A percentile compares a stretch with the other conserved stretches of the same genome.
phyloP scores from a whole-genome alignment of 176 grass and related monocot genomes.

The Oryza glaberrima region DNA sequence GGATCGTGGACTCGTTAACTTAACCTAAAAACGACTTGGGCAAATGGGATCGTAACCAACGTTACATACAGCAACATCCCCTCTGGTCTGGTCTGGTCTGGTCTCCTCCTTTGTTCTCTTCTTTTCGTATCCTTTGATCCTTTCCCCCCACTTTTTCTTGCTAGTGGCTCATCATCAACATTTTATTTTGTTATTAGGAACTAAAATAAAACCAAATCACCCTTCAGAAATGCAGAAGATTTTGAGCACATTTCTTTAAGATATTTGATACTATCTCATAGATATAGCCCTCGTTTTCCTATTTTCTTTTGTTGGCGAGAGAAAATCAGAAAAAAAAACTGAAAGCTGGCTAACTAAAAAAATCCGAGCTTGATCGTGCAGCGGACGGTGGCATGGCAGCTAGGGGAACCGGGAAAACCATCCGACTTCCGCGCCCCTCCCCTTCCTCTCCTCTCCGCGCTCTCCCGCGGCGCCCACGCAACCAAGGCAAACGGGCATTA shows the following conservation, averaged over 20 bases:
- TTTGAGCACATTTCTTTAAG: background rate
- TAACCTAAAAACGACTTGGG: background rate
- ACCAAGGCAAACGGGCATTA: slow-evolving; percentile 44
- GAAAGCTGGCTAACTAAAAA: background rate
- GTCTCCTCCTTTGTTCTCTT: background rate
- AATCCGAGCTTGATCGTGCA: slow-evolving; percentile 20
- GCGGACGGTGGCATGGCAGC: slow-evolving; percentile 31
- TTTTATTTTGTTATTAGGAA: background rate
- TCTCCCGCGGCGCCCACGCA: slow-evolving; percentile 28
- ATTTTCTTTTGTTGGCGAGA: background rate
- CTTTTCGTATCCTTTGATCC: background rate
- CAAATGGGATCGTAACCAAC: background rate
- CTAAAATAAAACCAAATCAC: background rate
- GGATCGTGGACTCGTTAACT: slow-evolving; percentile 4
- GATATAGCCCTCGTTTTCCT: background rate
- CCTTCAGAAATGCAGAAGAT: background rate
- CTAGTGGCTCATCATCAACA: background rate
- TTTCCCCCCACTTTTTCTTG: background rate
- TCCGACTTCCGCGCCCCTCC: slow-evolving; percentile 56
- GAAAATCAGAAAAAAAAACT: background rate
- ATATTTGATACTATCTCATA: background rate
- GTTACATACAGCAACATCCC: background rate
- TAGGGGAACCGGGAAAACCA: slow-evolving; percentile 10
- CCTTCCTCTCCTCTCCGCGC: slow-evolving; percentile 14
- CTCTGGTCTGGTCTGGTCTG: background rate